phyloP scores from a whole-genome alignment of 495 filamentous ascomycete species.

The Immersiella caudata region DNA sequence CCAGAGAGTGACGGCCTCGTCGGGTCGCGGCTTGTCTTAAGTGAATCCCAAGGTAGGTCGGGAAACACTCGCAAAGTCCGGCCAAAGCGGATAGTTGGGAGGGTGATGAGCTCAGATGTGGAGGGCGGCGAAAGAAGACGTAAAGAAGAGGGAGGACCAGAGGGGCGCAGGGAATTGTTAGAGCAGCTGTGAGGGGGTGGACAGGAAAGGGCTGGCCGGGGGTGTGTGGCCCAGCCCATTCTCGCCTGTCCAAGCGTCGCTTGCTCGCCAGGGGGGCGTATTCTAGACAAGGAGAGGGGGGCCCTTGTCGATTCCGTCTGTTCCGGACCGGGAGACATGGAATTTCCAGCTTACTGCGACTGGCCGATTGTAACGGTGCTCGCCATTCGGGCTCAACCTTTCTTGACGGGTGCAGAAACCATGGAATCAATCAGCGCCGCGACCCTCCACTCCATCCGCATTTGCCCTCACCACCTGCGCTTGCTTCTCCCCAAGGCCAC shows the following conservation, averaged over 20 bases:
- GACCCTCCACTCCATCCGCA: neutral
- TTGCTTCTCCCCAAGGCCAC: neutral
- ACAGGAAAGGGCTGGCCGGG: constrained; percentile 24
- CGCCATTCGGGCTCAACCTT: neutral
- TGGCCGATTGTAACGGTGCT: neutral
- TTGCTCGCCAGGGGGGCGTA: neutral
- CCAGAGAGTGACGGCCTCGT: neutral
- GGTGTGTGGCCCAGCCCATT: constrained; percentile 2
- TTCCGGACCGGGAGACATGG: neutral
- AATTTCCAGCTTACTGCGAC: neutral
- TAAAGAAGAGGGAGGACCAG: constrained; percentile 23
- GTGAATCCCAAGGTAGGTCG: constrained; percentile 25
- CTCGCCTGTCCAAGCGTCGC: neutral
- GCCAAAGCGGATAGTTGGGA: constrained; percentile 19
- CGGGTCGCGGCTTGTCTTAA: constrained; percentile 10
- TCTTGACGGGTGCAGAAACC: neutral
- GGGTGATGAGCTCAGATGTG: constrained; percentile 33
- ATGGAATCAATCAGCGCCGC: neutral
- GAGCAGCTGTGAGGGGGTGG: constrained; percentile 16
- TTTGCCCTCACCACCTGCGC: neutral
- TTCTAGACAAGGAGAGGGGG: neutral
- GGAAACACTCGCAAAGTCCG: constrained; percentile 30
- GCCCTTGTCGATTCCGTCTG: neutral
- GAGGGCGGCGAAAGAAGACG: constrained; percentile 20
- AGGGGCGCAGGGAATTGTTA: constrained; percentile 31